Conservation (phyloP, 2,329 filamentous ascomycete genomes). For the Rhynchosporium graminicola region DNA sequence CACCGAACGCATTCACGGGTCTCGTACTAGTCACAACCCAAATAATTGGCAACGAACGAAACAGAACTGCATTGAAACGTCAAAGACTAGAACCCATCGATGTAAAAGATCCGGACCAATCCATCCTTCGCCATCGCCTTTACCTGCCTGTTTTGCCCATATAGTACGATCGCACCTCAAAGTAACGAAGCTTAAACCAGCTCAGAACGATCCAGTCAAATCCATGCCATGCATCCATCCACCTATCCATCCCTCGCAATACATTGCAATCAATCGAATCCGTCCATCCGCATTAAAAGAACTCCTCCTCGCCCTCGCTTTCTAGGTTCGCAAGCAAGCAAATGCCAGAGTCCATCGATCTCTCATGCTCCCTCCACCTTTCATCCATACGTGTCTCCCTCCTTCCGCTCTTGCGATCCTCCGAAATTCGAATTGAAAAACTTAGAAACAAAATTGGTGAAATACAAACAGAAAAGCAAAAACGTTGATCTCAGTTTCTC, state of each 20-base stretch:
- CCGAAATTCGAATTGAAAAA: conserved; percentile 11
- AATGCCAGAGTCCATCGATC: neutral
- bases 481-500: conserved; percentile 12
- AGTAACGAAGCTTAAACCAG: too few relatives aligned
- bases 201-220: too few relatives aligned
- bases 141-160: too few relatives aligned
- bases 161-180: too few relatives aligned
- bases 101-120: neutral
- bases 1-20: too few relatives aligned
- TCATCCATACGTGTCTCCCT: conserved; percentile 23
- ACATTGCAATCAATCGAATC: neutral
- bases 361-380: neutral
- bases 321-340: conserved; percentile 13
- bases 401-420: conserved; percentile 3
- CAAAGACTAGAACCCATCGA: conserved; percentile 1
- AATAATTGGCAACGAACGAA: neutral
- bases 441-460: neutral
- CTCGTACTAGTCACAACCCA: too few relatives aligned
- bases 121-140: too few relatives aligned
- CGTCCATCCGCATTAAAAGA: conserved; percentile 41
- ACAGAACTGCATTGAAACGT: conserved; percentile 16
- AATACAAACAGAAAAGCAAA: neutral
- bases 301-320: conserved; percentile 36
- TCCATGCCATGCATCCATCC: neutral
- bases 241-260: neutral